Base-by-base conservation (phyloP, 805 yeast genomes). In the Saccharomycopsis schoenii region DNA sequence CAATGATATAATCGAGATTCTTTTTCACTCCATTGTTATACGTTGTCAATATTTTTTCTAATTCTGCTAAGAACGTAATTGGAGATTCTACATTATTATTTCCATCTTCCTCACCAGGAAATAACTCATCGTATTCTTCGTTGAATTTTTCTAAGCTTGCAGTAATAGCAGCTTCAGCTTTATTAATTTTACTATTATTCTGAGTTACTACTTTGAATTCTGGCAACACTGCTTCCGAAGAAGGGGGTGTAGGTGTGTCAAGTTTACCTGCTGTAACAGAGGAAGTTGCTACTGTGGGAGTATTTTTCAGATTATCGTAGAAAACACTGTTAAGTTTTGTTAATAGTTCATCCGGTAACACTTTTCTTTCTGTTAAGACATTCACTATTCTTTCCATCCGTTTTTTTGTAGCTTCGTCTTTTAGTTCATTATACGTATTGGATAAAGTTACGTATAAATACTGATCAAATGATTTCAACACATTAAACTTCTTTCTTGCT, bases 401-500 rank as follows among this genome's bases (percentile, higher is more conserved):
- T 11, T 61, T 60, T 47, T 67, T 68, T 4, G 64, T 62, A 6
- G 60, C 41, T 9, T 61, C 64, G 2, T 21, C 39, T n/a, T 64
- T 55, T 0, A 68, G 67, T 12, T 58, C 60, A 4, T 59, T 52
- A 41, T 67, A 69, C 1, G 68, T 71, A 6, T 69, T 62, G 2
- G 66, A 64, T 57, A 84, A 65, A 1, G 78, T 77, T 0, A 61
- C 58, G 0, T 83, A 82, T 51, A 85, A 68, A 2, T 78, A 79
- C 1, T 70, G 68, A 12, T 82, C 77, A 71, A 88, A 89, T 2
- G 83, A 84, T 9, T 71, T 73, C 2, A 85, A 71, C 65, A 86
- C 85, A 56, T 83, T 88, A 3, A 74, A 73, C 67, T 80, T 83
- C 62, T 80, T 77, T 66, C 83, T 82, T 40, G 85, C 83, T 62